Evolutionary conservation across 1,139 yeast genomes (phyloP).

Genomic region (Debaryomyces coudertii): DNA sequence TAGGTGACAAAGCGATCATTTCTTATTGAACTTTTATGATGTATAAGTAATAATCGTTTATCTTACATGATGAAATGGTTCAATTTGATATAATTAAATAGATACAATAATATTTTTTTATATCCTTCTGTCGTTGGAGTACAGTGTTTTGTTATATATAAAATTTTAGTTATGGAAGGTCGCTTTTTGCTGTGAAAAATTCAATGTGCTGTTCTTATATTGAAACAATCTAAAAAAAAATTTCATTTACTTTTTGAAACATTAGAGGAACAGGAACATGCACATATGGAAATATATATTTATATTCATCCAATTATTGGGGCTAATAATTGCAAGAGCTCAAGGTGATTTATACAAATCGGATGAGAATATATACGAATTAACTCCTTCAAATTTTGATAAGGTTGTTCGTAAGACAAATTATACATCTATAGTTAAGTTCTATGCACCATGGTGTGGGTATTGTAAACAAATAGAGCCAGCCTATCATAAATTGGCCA

Average conservation of each 20-base stretch:
- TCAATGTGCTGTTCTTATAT: background rate
- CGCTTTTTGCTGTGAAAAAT: background rate
- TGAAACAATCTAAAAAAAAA: background rate
- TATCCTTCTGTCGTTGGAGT: background rate
- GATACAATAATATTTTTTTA: background rate
- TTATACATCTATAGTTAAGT: constrained; percentile 82
- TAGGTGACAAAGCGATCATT: no score
- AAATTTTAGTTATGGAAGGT: background rate
- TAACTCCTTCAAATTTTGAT: constrained; percentile 60
- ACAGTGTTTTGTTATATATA: background rate
- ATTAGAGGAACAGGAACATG: background rate
- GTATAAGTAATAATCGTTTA: background rate
- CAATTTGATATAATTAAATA: background rate
- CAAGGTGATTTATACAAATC: constrained; percentile 36
- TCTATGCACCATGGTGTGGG: constrained; percentile 98
- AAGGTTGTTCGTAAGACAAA: constrained; percentile 67
- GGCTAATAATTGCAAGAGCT: background rate
- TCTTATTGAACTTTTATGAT: background rate
- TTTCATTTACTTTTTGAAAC: background rate
- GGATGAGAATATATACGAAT: constrained; percentile 57
- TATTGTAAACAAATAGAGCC: constrained; percentile 65
- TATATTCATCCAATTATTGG: background rate
- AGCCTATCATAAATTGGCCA: constrained; percentile 65
- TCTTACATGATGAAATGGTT: background rate
- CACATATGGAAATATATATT: constrained; percentile 3